A percentile compares a stretch with the other conserved stretches of the same genome.
Conservation (phyloP, 1,139 yeast genomes). For the Wickerhamomyces sp. region DNA sequence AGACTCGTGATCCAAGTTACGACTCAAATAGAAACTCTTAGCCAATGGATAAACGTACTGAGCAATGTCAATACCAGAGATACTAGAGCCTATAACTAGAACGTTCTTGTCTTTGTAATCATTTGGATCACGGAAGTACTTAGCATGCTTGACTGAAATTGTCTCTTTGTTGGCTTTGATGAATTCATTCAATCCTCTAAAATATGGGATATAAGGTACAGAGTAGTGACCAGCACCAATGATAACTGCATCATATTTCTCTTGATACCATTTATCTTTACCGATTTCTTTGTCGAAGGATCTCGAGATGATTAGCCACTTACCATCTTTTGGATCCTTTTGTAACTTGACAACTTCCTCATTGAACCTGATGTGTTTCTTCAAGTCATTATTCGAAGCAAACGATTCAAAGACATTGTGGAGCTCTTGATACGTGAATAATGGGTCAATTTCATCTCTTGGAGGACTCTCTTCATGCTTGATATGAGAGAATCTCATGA, state of each 20-base stretch:
- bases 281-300: conserved; percentile 29
- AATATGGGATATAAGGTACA: conserved; percentile 50
- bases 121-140: conserved; percentile 46
- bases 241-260: conserved; percentile 47
- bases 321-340: conserved; percentile 22
- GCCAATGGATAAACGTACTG: conserved; percentile 43
- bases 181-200: conserved; percentile 52
- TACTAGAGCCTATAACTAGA: conserved; percentile 57
- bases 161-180: conserved; percentile 34
- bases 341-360: conserved; percentile 34
- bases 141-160: conserved; percentile 52
- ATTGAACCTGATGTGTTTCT: conserved; percentile 31
- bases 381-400: conserved; percentile 28
- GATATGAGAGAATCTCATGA: conserved; percentile 34
- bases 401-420: conserved; percentile 37
- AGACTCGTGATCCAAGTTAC: conserved; percentile 24
- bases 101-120: conserved; percentile 39
- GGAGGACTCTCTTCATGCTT: conserved; percentile 28
- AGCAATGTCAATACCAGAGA: conserved; percentile 58
- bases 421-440: conserved; percentile 41
- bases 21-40: conserved; percentile 35
- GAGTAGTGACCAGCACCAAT: conserved; percentile 58
- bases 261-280: conserved; percentile 18
- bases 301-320: conserved; percentile 43
- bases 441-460: conserved; percentile 20